These are phyloP conservation scores for Diospyros kaki DNA, from an alignment of 148 eudicot species.

Conservation along the genomic window DNA sequence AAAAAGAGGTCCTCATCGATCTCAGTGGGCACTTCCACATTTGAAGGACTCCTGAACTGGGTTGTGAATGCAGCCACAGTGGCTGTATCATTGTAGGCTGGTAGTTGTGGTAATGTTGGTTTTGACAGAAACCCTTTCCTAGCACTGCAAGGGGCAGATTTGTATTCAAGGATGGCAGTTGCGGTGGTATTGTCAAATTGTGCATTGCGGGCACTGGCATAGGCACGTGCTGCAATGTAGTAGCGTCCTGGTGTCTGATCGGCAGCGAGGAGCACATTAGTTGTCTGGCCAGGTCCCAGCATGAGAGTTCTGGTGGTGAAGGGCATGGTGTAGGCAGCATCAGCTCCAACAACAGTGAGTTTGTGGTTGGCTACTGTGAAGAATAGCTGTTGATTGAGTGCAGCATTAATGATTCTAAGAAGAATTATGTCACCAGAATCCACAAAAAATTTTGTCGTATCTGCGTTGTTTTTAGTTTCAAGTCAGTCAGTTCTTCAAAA, in stretches of 20 bases:
- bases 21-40: conserved; percentile 42
- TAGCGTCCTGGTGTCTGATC: conserved; percentile 58
- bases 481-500: neutral
- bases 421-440: conserved; percentile 59
- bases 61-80: conserved; percentile 53
- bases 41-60: conserved; percentile 44
- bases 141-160: conserved; percentile 23
- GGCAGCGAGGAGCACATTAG: conserved; percentile 58
- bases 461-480: conserved; percentile 29
- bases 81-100: conserved; percentile 62
- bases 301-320: conserved; percentile 54
- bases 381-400: conserved; percentile 75
- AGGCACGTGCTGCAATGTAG: conserved; percentile 69
- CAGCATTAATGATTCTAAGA: conserved; percentile 69
- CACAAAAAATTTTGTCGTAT: conserved; percentile 36
- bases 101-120: conserved; percentile 51
- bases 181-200: conserved; percentile 74
- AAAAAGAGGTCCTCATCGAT: conserved; percentile 61
- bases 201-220: conserved; percentile 40
- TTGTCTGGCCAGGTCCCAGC: conserved; percentile 81
- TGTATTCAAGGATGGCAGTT: conserved; percentile 65
- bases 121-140: conserved; percentile 21
- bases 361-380: conserved; percentile 61
- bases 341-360: conserved; percentile 68
- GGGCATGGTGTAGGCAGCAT: conserved; percentile 57